A percentile compares a stretch with the other conserved stretches of the same genome.
Evolutionary conservation across 164 flowering plant genomes (phyloP).

Genomic region (Vitis vinifera): ASM3070453v1 NC_081805.1:11910001-11910500

Average conservation of each 20-base stretch:
- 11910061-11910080: not conserved
- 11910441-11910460: not conserved
- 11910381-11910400: too few relatives aligned
- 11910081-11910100: not conserved
- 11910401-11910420: too few relatives aligned
- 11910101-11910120: too few relatives aligned
- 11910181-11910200: too few relatives aligned
- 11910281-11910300: too few relatives aligned
- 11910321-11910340: too few relatives aligned
- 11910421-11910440: too few relatives aligned
- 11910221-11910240: not conserved
- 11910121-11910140: not conserved
- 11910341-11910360: too few relatives aligned
- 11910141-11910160: not conserved
- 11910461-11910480: not conserved
- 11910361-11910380: too few relatives aligned
- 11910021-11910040: slow-evolving; percentile 46
- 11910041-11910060: not conserved
- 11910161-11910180: not conserved
- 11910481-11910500: too few relatives aligned
- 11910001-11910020: slow-evolving; percentile 76
- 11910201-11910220: not conserved
- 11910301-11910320: too few relatives aligned
- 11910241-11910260: not conserved
- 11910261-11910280: not conserved